A percentile compares a stretch with the other conserved stretches of the same genome.
Evolutionary conservation across 495 filamentous ascomycete species (phyloP).

Genomic region (Saxophila tyrrhenica): DNA sequence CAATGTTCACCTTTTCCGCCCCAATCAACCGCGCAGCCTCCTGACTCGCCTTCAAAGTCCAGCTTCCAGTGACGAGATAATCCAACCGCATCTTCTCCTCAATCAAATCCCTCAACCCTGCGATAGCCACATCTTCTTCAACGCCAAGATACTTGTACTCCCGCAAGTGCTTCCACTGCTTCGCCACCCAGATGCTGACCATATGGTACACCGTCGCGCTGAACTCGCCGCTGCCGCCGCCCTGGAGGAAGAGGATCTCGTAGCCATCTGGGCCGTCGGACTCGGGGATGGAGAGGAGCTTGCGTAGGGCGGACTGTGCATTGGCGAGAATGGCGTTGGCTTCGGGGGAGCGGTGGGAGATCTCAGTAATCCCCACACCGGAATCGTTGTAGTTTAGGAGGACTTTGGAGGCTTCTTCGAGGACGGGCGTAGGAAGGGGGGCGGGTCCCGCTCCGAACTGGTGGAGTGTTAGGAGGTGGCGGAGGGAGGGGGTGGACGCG

Average conservation of each 20-base stretch:
- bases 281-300: slow-evolving; percentile 57
- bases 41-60: slow-evolving; percentile 85
- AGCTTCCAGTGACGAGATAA: slow-evolving; percentile 86
- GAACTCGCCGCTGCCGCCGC: slow-evolving; percentile 73
- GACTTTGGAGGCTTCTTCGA: slow-evolving; percentile 59
- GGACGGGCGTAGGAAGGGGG: slow-evolving; percentile 63
- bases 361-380: slow-evolving; percentile 72
- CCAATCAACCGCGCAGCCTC: slow-evolving; percentile 71
- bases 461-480: too few species aligned
- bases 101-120: slow-evolving; percentile 50
- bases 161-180: slow-evolving; percentile 35
- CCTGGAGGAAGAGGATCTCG: slow-evolving; percentile 72
- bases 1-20: slow-evolving; percentile 67
- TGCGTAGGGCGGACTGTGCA: slow-evolving; percentile 24
- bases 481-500: neutral
- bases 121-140: slow-evolving; percentile 41
- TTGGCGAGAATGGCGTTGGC: slow-evolving; percentile 41
- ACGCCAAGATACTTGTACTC: slow-evolving; percentile 19
- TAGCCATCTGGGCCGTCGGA: slow-evolving; percentile 44
- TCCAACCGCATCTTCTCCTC: slow-evolving; percentile 62
- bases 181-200: slow-evolving; percentile 67
- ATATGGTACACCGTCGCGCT: slow-evolving; percentile 72
- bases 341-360: slow-evolving; percentile 75
- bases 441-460: slow-evolving; percentile 88
- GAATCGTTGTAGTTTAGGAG: slow-evolving; percentile 74